Evolutionary conservation across 305 asterid species (phyloP).

Genomic region (Salvia sclarea): DNA sequence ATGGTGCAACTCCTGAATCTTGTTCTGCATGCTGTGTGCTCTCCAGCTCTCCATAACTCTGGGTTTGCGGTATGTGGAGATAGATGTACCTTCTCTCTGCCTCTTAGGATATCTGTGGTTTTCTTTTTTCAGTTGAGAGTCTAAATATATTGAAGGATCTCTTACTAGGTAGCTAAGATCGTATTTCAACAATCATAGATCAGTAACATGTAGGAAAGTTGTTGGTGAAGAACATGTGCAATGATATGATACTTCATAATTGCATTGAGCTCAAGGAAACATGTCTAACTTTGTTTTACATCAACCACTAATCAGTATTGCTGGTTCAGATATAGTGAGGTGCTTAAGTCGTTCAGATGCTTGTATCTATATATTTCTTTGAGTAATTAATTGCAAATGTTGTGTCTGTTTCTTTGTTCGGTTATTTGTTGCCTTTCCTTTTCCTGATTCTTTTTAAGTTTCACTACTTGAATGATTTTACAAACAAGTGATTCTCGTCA

Average conservation of each 20-base stretch:
- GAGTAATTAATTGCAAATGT: neutral
- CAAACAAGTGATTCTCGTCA: constrained; percentile 2
- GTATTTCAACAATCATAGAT: neutral
- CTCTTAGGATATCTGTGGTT: constrained; percentile 9
- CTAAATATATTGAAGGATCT: neutral
- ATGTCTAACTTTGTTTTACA: constrained; percentile 2
- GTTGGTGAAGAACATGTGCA: neutral
- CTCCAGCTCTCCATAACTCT: constrained; percentile 94
- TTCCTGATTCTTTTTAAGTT: constrained; percentile 9
- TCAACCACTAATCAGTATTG: neutral
- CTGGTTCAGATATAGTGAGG: constrained; percentile 17
- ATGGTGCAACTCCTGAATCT: constrained; percentile 95
- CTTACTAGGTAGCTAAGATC: constrained; percentile 1
- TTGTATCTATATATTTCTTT: neutral
- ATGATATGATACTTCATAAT: neutral
- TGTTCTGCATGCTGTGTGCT: constrained; percentile 65
- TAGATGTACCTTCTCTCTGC: constrained; percentile 21
- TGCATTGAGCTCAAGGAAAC: constrained; percentile 18
- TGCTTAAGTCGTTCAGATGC: neutral
- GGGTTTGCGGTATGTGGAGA: constrained; percentile 90
- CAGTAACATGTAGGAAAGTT: constrained; percentile 16
- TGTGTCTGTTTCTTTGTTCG: neutral
- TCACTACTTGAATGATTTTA: neutral
- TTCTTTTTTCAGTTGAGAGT: too few species aligned
- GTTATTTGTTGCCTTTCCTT: neutral